Evolutionary conservation across 495 filamentous ascomycete species (phyloP), one percentile per base, ranked within the genome.

Genomic region (Cudoniella acicularis): DNA sequence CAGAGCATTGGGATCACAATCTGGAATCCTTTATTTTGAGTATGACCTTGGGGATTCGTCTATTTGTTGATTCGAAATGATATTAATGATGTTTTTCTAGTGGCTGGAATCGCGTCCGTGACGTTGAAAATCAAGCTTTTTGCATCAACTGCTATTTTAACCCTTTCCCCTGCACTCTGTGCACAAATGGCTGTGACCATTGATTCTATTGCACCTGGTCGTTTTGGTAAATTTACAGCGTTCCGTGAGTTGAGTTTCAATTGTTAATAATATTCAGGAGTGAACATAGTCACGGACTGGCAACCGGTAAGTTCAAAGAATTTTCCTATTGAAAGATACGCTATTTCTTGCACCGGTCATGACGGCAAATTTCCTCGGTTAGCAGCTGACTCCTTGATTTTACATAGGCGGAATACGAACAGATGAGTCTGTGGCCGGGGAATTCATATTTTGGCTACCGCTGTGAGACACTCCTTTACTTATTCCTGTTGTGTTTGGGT

Each of bases 91-190:
- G 4, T 4, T 6, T 6, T 6, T 13, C 4, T 36, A 36, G 9
- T 79, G 56, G 76, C 76, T 0, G 77, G 76, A 1, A 57, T 79
- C 0, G 75, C 75, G 0, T 61, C 71, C 1, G 72, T 77, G 4
- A 79, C 77, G 0, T 64, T 70, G 3, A 77, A 75, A 52, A 79
- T 79, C 27, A 74, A 74, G 4, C 70, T 79, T 11, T 66, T 62
- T 46, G 67, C 67, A 11, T 66, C 62, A 0, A 46, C 65, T 0
- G 65, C 67, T 11, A 64, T 70, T 23, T 62, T 70, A 8, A 60
- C 54, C 21, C 36, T 70, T 8, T 65, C 67, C 0, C 67, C 67
- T 2, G 56, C 67, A 0, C 23, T 68, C 10, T 61, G 59, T 8
- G 67, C 67, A n/a, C 60, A 65, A 3, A 70, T 70, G 67, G 67